Conservation (phyloP, 2,329 filamentous ascomycete species). For the Monosporascus ibericus region DNA sequence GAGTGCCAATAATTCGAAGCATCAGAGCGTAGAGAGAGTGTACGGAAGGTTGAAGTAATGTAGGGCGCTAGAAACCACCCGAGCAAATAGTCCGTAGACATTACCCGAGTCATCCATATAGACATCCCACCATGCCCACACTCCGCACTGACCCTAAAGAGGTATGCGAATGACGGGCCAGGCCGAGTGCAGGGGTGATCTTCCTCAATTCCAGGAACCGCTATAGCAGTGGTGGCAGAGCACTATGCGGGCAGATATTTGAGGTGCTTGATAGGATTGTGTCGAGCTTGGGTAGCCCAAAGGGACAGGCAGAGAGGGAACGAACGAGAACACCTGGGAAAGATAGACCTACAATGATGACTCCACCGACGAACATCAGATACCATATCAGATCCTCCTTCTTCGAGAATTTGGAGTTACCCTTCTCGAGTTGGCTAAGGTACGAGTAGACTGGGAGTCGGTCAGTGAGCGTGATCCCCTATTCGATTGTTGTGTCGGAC, state of each 20-base stretch:
- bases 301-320: conserved; percentile 11
- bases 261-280: conserved; percentile 37
- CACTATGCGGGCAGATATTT: conserved; percentile 77
- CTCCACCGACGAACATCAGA: conserved; percentile 61
- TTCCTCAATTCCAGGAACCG: conserved; percentile 83
- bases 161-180: conserved; percentile 63
- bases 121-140: conserved; percentile 71
- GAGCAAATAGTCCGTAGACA: conserved; percentile 45
- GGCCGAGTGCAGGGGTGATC: conserved; percentile 62
- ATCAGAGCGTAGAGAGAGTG: conserved; percentile 8
- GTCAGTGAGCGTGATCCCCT: conserved; percentile 5
- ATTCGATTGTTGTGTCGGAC: conserved; percentile 9
- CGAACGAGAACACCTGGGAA: conserved; percentile 3
- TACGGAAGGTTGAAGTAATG: conserved; percentile 34
- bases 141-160: conserved; percentile 54
- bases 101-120: conserved; percentile 63
- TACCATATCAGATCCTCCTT: conserved; percentile 80
- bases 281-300: conserved; percentile 4
- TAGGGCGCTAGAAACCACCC: conserved; percentile 60
- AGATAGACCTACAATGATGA: conserved; percentile 68
- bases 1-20: not conserved
- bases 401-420: conserved; percentile 63
- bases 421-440: conserved; percentile 65
- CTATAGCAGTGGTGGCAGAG: conserved; percentile 58
- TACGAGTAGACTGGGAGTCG: conserved; percentile 61